Evolutionary conservation across 2,329 filamentous ascomycete genomes (phyloP), one percentile per base, ranked within the genome.

Genomic region (Metarhizium guizhouense): DNA sequence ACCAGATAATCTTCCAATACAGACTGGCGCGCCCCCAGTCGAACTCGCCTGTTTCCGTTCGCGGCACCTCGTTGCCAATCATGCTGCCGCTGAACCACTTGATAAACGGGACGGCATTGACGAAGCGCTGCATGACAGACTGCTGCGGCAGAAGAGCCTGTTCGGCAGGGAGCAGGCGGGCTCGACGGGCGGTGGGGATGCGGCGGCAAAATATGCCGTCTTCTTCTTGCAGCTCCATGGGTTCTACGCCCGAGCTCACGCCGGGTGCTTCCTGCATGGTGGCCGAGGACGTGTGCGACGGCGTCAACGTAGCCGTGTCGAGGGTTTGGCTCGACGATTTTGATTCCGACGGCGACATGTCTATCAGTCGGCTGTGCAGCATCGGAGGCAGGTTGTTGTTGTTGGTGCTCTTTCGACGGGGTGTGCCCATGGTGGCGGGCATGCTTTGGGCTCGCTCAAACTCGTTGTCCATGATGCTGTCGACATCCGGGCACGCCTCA

Each of bases 11-110:
- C 68, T 81, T 82, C 84, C 84, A 87, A 71, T 86, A 87, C 58
- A 86, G 69, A 58, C 82, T 86, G 11, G 84, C 84, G 49, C 74
- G 74, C 47, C 82, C 81, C 76, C 85, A 88, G 69, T 96, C 92
- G 63, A 96, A 92, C 47, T 83, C 84, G 56, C 88, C 89, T 47
- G 80, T 76, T 54, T 90, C 87, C 54, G 79, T 86, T 47, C 86
- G 78, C 7, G 89, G 89, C 43, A 93, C 83, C 66, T 87, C 80
- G 65, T 84, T 84, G 6, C 88, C 88, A 64, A 93, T 91, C 69
- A 92, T 83, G 63, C 75, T 84, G 60, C 74, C 84, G 49, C 83
- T 84, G 65, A 91, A 86, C 83, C 86, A 90, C 62, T 80, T 81
- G 58, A 90, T 72, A 58, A 90, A 77, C 2, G 87, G 87, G 45